These are phyloP conservation scores for Simmondsia chinensis DNA, from an alignment of 148 eudicot genomes.

Conservation along the genomic window DNA sequence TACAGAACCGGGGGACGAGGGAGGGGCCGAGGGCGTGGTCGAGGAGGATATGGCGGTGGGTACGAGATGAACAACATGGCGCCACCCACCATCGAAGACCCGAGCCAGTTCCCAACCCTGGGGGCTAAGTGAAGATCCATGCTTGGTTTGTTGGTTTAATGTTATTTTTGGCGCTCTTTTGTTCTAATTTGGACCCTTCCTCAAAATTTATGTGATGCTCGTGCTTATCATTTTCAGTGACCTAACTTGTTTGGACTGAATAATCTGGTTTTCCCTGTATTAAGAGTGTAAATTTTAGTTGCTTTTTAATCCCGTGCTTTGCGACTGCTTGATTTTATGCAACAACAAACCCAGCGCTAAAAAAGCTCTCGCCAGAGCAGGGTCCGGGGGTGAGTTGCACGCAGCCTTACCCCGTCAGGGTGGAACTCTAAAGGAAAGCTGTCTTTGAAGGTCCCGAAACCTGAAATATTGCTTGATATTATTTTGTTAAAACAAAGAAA, in stretches of 20 bases:
- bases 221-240: conserved; percentile 11
- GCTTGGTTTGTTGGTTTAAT: conserved; percentile 2
- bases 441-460: too few relatives aligned
- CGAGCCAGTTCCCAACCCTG: conserved; percentile 36
- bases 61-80: conserved; percentile 16
- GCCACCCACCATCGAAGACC: conserved; percentile 40
- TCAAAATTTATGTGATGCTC: conserved; percentile 8
- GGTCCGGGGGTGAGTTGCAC: too few relatives aligned
- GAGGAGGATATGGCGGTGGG: conserved; percentile 35
- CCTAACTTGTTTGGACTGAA: conserved; percentile 23
- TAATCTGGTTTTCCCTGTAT: conserved; percentile 20
- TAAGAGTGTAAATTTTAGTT: conserved; percentile 32
- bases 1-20: conserved; percentile 44
- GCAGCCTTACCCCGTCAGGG: too few relatives aligned
- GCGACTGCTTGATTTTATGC: too few relatives aligned
- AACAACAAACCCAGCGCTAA: too few relatives aligned
- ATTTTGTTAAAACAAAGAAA: too few relatives aligned
- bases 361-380: too few relatives aligned
- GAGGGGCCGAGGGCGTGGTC: conserved; percentile 43
- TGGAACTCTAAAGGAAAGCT: too few relatives aligned
- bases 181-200: conserved; percentile 4
- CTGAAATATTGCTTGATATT: too few relatives aligned
- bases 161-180: conserved; percentile 11
- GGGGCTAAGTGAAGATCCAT: conserved; percentile 31
- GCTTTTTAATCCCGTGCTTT: conserved; percentile 11